These are phyloP conservation scores for Xylogone sp. DNA, from an alignment of 2,329 filamentous ascomycete species.

Conservation along the genomic window DNA sequence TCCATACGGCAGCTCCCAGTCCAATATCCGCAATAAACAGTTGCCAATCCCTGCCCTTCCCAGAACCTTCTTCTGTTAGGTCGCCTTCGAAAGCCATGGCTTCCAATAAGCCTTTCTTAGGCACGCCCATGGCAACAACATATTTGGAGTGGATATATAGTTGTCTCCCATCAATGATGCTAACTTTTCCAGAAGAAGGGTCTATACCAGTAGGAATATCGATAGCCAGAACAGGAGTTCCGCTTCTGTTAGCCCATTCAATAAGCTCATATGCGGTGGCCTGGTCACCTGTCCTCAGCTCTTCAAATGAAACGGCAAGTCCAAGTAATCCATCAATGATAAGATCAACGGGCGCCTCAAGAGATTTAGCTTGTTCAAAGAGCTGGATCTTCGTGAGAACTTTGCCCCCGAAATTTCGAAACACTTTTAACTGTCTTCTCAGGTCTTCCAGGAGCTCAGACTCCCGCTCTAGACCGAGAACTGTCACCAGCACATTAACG, in stretches of 20 bases:
- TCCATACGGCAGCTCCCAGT: conserved; percentile 77
- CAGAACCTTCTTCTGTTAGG: conserved; percentile 22
- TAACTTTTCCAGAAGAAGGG: conserved; percentile 66
- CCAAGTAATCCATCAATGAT: conserved; percentile 89
- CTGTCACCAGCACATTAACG: conserved; percentile 74
- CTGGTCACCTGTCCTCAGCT: conserved; percentile 78
- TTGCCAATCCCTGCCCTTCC: conserved; percentile 55
- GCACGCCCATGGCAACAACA: conserved; percentile 81
- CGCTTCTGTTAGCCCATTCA: conserved; percentile 87
- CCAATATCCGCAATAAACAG: conserved; percentile 86
- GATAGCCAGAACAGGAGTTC: conserved; percentile 79
- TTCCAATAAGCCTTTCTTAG: conserved; percentile 78
- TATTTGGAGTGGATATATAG: conserved; percentile 79
- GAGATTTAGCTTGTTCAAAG: conserved; percentile 54
- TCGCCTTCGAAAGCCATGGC: conserved; percentile 47
- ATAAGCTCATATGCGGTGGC: conserved; percentile 84
- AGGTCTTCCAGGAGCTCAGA: conserved; percentile 77
- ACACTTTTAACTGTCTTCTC: conserved; percentile 76
- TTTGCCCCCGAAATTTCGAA: conserved; percentile 76
- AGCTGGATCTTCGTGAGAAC: conserved; percentile 60
- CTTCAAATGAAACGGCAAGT: conserved; percentile 83
- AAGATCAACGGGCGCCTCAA: conserved; percentile 66
- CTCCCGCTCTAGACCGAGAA: conserved; percentile 82
- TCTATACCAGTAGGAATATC: conserved; percentile 89
- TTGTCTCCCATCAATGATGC: conserved; percentile 67